These are phyloP conservation scores for Aegilops longissima DNA, from an alignment of 176 grass and related monocot species.

Conservation along the genomic window DNA sequence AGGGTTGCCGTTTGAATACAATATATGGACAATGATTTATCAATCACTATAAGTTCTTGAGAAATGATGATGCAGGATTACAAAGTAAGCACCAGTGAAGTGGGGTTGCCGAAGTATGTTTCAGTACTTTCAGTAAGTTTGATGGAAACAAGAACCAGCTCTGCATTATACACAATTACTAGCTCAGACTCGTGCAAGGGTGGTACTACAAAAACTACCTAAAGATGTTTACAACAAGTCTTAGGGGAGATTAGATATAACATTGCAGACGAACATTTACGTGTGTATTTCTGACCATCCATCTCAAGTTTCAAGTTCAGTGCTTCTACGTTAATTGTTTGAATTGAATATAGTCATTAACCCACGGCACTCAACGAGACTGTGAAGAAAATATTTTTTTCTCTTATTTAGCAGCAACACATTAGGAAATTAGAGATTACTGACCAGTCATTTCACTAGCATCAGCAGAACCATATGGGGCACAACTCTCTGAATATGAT, in stretches of 20 bases:
- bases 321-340: neutral
- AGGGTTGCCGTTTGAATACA: neutral
- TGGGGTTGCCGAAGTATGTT: conserved; percentile 1
- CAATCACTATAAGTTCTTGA: conserved; percentile 17
- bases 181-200: neutral
- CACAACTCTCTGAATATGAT: conserved; percentile 87
- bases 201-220: conserved; percentile 14
- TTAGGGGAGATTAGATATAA: neutral
- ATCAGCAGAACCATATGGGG: conserved; percentile 56
- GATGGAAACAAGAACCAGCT: conserved; percentile 8
- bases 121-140: neutral
- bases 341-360: conserved; percentile 9
- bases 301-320: conserved; percentile 3
- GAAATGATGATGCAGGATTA: conserved; percentile 19
- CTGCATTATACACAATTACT: neutral
- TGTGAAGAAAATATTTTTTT: neutral
- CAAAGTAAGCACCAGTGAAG: conserved; percentile 25
- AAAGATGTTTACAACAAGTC: neutral
- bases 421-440: conserved; percentile 26
- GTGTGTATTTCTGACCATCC: conserved; percentile 18
- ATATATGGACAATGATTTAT: conserved; percentile 26
- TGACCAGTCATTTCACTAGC: conserved; percentile 73
- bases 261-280: conserved; percentile 1
- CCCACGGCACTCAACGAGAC: neutral
- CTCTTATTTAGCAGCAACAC: conserved; percentile 1